Evolutionary conservation across 345 rosid genomes (phyloP).

Genomic region (Fremontodendron californicum): DNA sequence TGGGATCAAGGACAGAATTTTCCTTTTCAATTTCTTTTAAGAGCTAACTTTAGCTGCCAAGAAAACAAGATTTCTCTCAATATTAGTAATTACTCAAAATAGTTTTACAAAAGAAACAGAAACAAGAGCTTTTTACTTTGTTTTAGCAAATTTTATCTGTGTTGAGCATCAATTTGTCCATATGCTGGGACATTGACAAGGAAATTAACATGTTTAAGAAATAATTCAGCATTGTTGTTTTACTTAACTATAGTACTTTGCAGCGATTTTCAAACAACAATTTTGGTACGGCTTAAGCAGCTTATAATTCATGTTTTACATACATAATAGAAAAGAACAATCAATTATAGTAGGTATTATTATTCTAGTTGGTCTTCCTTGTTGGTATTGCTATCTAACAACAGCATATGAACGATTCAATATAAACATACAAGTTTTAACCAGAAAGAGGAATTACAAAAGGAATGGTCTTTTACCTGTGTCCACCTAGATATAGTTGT

Average conservation of each 20-base stretch:
- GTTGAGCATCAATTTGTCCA: background rate
- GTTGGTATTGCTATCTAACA: background rate
- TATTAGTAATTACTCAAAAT: background rate
- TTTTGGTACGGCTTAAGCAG: background rate
- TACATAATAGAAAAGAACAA: background rate
- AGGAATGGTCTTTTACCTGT: conserved; percentile 48
- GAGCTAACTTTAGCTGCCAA: background rate
- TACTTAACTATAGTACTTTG: background rate
- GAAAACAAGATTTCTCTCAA: background rate
- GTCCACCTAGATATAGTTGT: conserved; percentile 68
- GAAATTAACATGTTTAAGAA: background rate
- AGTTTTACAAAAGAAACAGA: background rate
- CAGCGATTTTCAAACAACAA: background rate
- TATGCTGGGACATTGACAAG: background rate
- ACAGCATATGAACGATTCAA: background rate
- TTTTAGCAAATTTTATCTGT: background rate
- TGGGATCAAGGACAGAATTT: background rate
- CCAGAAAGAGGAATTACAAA: background rate
- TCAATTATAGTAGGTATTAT: background rate
- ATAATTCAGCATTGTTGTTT: background rate
- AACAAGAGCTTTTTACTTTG: background rate
- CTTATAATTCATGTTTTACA: background rate
- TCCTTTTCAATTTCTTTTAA: background rate
- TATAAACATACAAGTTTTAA: background rate
- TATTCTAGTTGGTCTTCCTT: background rate